Conservation (phyloP, 2,329 filamentous ascomycete species). For the Ophiostoma piceae region DNA sequence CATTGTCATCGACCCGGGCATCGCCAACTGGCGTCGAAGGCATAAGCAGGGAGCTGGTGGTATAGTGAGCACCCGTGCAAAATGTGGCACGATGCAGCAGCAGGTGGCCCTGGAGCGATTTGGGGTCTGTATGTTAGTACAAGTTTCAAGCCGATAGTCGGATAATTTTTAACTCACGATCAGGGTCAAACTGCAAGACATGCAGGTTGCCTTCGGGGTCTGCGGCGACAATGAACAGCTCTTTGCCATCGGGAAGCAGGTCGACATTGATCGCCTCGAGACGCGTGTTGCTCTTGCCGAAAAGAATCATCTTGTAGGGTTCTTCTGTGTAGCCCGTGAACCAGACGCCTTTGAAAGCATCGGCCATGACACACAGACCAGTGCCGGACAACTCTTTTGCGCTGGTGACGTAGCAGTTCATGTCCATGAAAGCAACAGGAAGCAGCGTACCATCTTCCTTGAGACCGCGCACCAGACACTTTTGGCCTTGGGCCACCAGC, state of each 20-base stretch:
- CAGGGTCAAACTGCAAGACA: constrained; percentile 88
- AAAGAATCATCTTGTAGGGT: constrained; percentile 89
- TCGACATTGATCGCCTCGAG: constrained; percentile 78
- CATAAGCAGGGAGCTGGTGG: constrained; percentile 69
- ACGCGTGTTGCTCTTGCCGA: constrained; percentile 76
- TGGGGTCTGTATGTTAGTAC: constrained; percentile 60
- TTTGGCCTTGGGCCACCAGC: constrained; percentile 88
- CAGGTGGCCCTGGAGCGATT: constrained; percentile 82
- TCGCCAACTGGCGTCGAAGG: constrained; percentile 48
- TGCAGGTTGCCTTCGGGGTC: constrained; percentile 85
- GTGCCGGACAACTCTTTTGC: constrained; percentile 77
- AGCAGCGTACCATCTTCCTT: constrained; percentile 92
- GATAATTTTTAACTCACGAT: constrained; percentile 57
- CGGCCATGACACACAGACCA: constrained; percentile 79
- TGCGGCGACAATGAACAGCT: constrained; percentile 74
- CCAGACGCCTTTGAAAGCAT: constrained; percentile 91
- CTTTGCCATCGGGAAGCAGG: constrained; percentile 78
- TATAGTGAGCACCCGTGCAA: constrained; percentile 72
- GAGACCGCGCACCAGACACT: constrained; percentile 91
- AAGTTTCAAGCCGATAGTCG: not conserved
- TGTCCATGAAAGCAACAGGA: constrained; percentile 95
- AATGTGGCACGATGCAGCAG: constrained; percentile 85
- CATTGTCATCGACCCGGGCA: not conserved
- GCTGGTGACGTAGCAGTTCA: constrained; percentile 88
- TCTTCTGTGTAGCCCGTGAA: constrained; percentile 96